A percentile compares a stretch with the other conserved stretches of the same genome.
phyloP scores from a whole-genome alignment of 2,329 filamentous ascomycete species.

The Fusarium sp. region DNA sequence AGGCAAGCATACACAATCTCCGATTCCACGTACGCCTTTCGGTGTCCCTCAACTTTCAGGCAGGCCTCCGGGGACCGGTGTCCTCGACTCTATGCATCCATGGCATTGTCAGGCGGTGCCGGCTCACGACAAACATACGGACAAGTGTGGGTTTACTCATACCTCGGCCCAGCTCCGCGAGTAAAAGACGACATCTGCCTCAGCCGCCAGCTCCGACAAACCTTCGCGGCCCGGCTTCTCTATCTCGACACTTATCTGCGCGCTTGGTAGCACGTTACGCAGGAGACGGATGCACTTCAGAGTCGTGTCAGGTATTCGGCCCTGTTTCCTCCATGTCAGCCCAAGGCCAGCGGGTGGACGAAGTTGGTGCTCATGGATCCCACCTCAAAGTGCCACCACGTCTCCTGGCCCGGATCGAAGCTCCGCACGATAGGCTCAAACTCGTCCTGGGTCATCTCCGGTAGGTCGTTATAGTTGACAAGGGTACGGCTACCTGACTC shows the following conservation, averaged over 20 bases:
- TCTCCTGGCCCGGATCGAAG: conserved; percentile 50
- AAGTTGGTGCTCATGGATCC: conserved; percentile 24
- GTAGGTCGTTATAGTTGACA: conserved; percentile 74
- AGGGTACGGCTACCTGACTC: conserved; percentile 72
- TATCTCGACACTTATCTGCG: conserved; percentile 74
- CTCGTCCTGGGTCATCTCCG: conserved; percentile 73
- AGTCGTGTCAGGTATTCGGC: conserved; percentile 71
- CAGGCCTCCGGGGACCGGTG: conserved; percentile 61
- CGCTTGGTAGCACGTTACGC: conserved; percentile 55
- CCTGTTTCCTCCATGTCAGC: conserved; percentile 53
- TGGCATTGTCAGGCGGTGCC: conserved; percentile 23
- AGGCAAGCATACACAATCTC: conserved; percentile 2
- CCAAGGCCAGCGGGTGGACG: neutral
- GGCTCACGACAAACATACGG: conserved; percentile 5
- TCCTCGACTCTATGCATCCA: conserved; percentile 46
- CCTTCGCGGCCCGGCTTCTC: conserved; percentile 75
- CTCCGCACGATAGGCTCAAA: conserved; percentile 59
- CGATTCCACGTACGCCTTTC: conserved; percentile 62
- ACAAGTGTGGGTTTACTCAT: conserved; percentile 35
- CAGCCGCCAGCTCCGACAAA: conserved; percentile 66
- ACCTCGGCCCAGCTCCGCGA: conserved; percentile 78
- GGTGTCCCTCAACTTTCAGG: conserved; percentile 56
- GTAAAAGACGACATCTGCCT: conserved; percentile 79
- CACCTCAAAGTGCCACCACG: conserved; percentile 81
- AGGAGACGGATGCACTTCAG: conserved; percentile 68